phyloP scores from a whole-genome alignment of 441 rosid species.

The Eutrema salsugineum region DNA sequence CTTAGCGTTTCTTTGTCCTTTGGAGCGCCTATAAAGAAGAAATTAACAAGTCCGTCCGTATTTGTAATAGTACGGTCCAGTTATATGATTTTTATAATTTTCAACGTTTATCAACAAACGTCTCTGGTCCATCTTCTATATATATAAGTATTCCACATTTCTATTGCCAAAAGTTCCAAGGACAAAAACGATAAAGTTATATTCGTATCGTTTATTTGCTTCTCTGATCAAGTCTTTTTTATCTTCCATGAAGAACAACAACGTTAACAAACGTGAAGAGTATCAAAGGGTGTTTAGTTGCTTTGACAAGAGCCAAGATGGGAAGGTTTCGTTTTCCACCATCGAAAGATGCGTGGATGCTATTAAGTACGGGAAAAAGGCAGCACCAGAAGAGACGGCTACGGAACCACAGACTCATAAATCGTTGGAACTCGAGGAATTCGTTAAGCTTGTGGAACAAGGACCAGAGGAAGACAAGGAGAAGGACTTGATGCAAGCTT shows the following conservation, averaged over 20 bases:
- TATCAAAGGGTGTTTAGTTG: constrained; percentile 42
- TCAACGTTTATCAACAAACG: not conserved
- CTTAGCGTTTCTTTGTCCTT: not conserved
- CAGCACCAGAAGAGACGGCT: constrained; percentile 29
- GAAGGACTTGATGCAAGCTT: constrained; percentile 58
- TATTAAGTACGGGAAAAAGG: constrained; percentile 40
- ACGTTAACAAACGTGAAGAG: constrained; percentile 32
- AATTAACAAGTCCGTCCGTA: not conserved
- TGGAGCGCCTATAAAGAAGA: not conserved
- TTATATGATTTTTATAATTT: not conserved
- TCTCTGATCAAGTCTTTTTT: not conserved
- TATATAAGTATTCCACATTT: not conserved
- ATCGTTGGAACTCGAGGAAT: constrained; percentile 57
- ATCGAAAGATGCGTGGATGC: constrained; percentile 36
- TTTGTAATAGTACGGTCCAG: not conserved
- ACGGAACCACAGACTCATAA: constrained; percentile 50
- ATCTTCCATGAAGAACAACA: constrained; percentile 13
- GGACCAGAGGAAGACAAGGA: constrained; percentile 60
- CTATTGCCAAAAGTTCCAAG: not conserved
- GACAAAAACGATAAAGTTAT: not conserved
- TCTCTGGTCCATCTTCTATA: not conserved
- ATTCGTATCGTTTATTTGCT: not conserved
- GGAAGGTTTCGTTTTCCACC: constrained; percentile 56
- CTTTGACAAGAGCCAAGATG: constrained; percentile 50
- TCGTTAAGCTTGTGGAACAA: constrained; percentile 48